phyloP scores from a whole-genome alignment of 2,329 filamentous ascomycete species.

The Pseudogymnoascus sp. region DNA sequence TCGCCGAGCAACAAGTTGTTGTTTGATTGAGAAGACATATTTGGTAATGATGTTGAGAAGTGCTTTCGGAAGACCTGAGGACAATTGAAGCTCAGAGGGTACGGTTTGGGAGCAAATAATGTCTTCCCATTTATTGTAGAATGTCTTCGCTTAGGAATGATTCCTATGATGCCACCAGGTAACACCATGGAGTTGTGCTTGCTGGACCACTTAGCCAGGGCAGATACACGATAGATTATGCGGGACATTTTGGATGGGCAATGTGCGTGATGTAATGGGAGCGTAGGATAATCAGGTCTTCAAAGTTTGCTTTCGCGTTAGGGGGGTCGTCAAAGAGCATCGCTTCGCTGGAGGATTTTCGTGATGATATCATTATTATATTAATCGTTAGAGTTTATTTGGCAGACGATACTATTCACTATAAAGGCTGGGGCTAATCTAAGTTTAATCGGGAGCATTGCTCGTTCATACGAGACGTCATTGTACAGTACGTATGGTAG shows the following conservation, averaged over 20 bases:
- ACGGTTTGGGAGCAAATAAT: not conserved
- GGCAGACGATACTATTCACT: not conserved
- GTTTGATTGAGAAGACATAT: conserved; percentile 21
- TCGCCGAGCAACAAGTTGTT: conserved; percentile 21
- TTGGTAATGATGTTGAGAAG: conserved; percentile 13
- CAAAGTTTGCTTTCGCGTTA: no score
- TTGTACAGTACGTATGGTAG: not conserved
- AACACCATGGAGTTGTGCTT: not conserved
- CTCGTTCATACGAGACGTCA: not conserved
- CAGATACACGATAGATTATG: not conserved
- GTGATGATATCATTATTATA: not conserved
- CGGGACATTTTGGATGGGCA: not conserved
- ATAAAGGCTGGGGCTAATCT: not conserved
- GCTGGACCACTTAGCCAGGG: not conserved
- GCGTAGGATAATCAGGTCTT: not conserved
- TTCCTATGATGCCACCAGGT: not conserved
- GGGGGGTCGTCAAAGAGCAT: no score
- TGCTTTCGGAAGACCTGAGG: conserved; percentile 9
- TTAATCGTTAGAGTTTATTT: not conserved
- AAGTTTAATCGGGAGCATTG: not conserved
- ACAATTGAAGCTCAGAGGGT: not conserved
- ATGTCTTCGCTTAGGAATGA: not conserved
- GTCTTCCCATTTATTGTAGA: not conserved
- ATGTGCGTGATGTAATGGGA: not conserved
- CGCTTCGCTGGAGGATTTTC: not conserved